These are phyloP conservation scores for Fusarium duplospermum DNA, from an alignment of 2,329 filamentous ascomycete genomes.

Conservation along the genomic window DNA sequence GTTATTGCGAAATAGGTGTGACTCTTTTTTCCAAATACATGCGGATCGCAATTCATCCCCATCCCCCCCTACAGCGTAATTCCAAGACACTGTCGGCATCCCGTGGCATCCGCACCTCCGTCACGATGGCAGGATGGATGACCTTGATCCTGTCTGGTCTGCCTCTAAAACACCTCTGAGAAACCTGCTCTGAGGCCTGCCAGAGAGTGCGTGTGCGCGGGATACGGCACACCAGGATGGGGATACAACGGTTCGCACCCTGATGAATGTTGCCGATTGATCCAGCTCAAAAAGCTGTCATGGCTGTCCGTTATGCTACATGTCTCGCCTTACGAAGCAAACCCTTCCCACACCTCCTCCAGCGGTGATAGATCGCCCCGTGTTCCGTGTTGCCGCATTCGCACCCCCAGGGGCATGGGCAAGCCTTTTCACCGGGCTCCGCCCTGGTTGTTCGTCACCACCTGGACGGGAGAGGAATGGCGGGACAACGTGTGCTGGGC, in stretches of 20 bases:
- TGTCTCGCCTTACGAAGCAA: slow-evolving; percentile 2
- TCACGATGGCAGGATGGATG: slow-evolving; percentile 38
- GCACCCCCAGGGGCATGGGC: slow-evolving; percentile 1
- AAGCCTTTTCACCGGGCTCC: slow-evolving; percentile 13
- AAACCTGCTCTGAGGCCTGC: slow-evolving; percentile 23
- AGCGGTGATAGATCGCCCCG: slow-evolving; percentile 22
- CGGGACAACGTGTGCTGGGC: slow-evolving; percentile 4
- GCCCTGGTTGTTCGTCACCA: slow-evolving; percentile 28
- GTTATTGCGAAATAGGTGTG: slow-evolving; percentile 15
- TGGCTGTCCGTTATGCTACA: slow-evolving; percentile 8
- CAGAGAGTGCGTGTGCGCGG: background rate
- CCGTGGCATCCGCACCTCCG: slow-evolving; percentile 29
- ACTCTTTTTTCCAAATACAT: slow-evolving; percentile 18
- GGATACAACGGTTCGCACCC: slow-evolving; percentile 3
- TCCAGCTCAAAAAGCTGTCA: slow-evolving; percentile 12
- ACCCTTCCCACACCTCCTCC: background rate
- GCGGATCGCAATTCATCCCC: slow-evolving; percentile 11
- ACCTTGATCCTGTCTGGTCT: slow-evolving; percentile 7
- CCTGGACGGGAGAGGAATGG: slow-evolving; percentile 11
- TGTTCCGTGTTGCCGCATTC: slow-evolving; percentile 21
- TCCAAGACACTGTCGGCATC: slow-evolving; percentile 35
- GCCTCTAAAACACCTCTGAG: background rate
- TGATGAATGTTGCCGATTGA: slow-evolving; percentile 5
- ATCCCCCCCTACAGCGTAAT: slow-evolving; percentile 17
- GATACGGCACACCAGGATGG: slow-evolving; percentile 8